Percentiles rank a stretch among this genome's conserved stretches.
phyloP scores from a whole-genome alignment of 1,139 yeast genomes.

The Saccharomyces hybrid region DNA sequence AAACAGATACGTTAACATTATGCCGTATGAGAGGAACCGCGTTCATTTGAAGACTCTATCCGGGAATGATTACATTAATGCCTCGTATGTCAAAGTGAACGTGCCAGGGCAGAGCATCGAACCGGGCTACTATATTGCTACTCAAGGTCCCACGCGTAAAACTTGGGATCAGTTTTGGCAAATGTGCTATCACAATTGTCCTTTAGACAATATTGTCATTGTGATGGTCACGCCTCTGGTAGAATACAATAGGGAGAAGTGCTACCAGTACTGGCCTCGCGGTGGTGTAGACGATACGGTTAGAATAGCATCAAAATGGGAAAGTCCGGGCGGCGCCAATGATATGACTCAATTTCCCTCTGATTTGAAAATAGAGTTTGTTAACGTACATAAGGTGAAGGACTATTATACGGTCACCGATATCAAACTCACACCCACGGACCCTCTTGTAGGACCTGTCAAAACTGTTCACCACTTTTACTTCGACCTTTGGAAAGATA shows the following conservation, averaged over 20 bases:
- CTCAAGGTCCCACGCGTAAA: constrained; percentile 61
- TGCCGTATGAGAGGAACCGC: constrained; percentile 53
- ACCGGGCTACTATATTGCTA: constrained; percentile 41
- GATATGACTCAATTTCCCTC: constrained; percentile 20
- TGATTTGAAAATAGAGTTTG: constrained; percentile 16
- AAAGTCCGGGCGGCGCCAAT: constrained; percentile 15
- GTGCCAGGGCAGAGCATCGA: constrained; percentile 19
- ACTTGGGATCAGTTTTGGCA: constrained; percentile 79
- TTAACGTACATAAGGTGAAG: constrained; percentile 13
- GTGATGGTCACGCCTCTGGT: constrained; percentile 82
- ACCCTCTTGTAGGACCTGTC: constrained; percentile 14
- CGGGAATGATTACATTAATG: constrained; percentile 41
- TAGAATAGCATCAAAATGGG: constrained; percentile 13
- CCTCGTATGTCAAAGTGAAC: constrained; percentile 33
- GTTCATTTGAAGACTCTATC: constrained; percentile 36
- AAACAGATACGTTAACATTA: constrained; percentile 48
- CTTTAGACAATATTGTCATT: constrained; percentile 45
- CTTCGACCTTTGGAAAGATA: constrained; percentile 41
- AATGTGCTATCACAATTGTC: constrained; percentile 53
- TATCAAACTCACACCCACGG: constrained; percentile 15
- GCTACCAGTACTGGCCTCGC: constrained; percentile 66
- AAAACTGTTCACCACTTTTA: constrained; percentile 37
- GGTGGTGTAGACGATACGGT: constrained; percentile 9
- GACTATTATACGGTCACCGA: constrained; percentile 23
- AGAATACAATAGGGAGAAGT: constrained; percentile 56